A percentile compares a stretch with the other conserved stretches of the same genome.
Evolutionary conservation across 768 basidiomycete species (phyloP).

Genomic region (Pleurotus citrinopileatus): DNA sequence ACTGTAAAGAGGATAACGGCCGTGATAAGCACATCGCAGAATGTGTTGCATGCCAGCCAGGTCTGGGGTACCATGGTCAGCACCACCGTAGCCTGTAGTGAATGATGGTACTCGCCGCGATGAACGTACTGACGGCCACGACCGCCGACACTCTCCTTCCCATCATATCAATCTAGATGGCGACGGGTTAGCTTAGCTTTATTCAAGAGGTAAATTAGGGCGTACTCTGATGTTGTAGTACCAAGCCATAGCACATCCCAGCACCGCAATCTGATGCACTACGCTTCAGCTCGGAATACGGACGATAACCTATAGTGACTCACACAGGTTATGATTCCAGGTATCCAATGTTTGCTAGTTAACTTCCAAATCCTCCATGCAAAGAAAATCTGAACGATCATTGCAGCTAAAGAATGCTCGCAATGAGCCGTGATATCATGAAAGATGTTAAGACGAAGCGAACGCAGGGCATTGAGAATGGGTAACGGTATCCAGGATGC

Average conservation of each 20-base stretch:
- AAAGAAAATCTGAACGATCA: conserved; percentile 15
- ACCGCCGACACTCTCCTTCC: too few relatives aligned
- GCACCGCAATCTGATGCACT: not conserved
- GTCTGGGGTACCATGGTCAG: not conserved
- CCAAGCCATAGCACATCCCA: not conserved
- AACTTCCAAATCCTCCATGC: conserved; percentile 14
- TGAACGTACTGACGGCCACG: not conserved
- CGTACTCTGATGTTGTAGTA: not conserved
- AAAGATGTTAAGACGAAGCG: too few relatives aligned
- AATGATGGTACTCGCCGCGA: too few relatives aligned
- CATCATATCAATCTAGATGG: not conserved
- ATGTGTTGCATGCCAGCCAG: conserved; percentile 13
- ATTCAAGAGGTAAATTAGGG: not conserved
- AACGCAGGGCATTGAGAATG: conserved; percentile 7
- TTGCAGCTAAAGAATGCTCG: not conserved
- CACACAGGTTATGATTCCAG: not conserved
- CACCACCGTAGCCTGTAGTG: not conserved
- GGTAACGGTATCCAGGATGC: conserved; percentile 14
- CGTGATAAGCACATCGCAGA: conserved; percentile 15
- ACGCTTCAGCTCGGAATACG: not conserved
- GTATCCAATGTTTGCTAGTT: not conserved
- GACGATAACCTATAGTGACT: not conserved
- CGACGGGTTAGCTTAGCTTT: too few relatives aligned
- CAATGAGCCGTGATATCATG: too few relatives aligned
- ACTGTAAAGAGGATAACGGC: conserved; percentile 11